phyloP scores from a whole-genome alignment of 352 stramenopile species.

The Aphanomyces stellatus region DNA sequence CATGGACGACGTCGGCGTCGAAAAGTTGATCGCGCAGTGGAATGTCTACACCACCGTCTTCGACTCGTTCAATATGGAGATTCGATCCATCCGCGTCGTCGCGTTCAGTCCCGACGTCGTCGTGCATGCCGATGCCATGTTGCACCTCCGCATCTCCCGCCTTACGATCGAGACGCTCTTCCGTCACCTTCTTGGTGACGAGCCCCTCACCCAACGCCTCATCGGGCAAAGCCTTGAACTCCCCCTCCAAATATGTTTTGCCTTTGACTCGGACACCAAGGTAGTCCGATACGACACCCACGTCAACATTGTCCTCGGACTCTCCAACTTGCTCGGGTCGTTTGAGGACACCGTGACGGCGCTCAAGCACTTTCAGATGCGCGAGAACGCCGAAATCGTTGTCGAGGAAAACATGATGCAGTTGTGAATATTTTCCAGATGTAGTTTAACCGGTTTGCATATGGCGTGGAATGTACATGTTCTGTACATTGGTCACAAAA shows the following conservation, averaged over 20 bases:
- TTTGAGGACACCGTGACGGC: not conserved
- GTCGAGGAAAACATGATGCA: too few relatives aligned
- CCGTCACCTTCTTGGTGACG: slow-evolving; percentile 2
- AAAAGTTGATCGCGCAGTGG: slow-evolving; percentile 5
- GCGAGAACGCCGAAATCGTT: not conserved
- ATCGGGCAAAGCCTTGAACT: not conserved
- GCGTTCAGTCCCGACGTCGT: not conserved
- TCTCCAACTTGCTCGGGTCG: not conserved
- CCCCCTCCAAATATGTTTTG: not conserved
- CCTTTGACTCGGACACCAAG: not conserved
- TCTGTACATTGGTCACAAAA: too few relatives aligned
- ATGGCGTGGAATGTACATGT: too few relatives aligned
- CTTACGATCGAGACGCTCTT: not conserved
- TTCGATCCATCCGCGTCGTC: not conserved
- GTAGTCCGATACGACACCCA: not conserved
- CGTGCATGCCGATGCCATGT: not conserved
- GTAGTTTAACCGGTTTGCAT: too few relatives aligned
- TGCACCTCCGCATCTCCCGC: slow-evolving; percentile 4
- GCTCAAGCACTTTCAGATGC: not conserved
- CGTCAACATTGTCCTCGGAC: not conserved
- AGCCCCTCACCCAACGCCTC: not conserved
- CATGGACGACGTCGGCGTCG: not conserved
- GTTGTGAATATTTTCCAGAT: not conserved
- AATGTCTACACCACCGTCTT: slow-evolving; percentile 1
- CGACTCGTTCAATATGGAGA: not conserved